These are phyloP conservation scores for Daldinia concentrica DNA, from an alignment of 495 filamentous ascomycete genomes.

Conservation along the genomic window DNA sequence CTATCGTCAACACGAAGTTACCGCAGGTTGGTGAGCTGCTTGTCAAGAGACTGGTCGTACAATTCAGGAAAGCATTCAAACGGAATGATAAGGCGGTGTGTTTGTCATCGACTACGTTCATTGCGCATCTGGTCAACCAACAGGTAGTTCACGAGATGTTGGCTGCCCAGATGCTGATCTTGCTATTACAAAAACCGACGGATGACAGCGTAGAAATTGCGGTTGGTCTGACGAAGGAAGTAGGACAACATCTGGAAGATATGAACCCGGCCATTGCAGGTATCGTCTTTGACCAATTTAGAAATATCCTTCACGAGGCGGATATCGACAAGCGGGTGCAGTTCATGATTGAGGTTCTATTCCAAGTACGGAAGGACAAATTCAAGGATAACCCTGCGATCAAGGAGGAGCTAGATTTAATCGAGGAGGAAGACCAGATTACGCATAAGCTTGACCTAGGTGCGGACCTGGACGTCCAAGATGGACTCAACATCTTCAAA, in stretches of 20 bases:
- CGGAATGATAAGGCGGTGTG: constrained; percentile 97
- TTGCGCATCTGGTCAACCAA: constrained; percentile 93
- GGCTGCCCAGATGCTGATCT: constrained; percentile 86
- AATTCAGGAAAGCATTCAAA: constrained; percentile 96
- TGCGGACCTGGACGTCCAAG: constrained; percentile 82
- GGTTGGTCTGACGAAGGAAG: constrained; percentile 87
- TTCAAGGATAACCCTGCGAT: constrained; percentile 95
- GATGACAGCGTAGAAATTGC: constrained; percentile 99
- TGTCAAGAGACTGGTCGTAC: constrained; percentile 83
- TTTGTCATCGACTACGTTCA: constrained; percentile 87
- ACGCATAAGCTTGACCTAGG: constrained; percentile 83
- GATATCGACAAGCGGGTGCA: constrained; percentile 96
- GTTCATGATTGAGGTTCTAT: constrained; percentile 98
- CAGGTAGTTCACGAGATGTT: constrained; percentile 95
- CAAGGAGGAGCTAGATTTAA: constrained; percentile 90
- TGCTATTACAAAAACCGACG: constrained; percentile 91
- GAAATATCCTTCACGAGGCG: constrained; percentile 92
- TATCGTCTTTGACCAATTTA: constrained; percentile 93
- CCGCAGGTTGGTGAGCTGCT: constrained; percentile 93
- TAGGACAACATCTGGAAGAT: constrained; percentile 92
- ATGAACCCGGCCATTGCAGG: constrained; percentile 87
- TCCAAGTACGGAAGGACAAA: constrained; percentile 94
- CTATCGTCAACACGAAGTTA: constrained; percentile 97
- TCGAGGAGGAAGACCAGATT: constrained; percentile 97
- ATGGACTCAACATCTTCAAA: constrained; percentile 94